Base-by-base conservation (phyloP, 768 basidiomycete genomes). In the Cystobasidium onofrii region DNA sequence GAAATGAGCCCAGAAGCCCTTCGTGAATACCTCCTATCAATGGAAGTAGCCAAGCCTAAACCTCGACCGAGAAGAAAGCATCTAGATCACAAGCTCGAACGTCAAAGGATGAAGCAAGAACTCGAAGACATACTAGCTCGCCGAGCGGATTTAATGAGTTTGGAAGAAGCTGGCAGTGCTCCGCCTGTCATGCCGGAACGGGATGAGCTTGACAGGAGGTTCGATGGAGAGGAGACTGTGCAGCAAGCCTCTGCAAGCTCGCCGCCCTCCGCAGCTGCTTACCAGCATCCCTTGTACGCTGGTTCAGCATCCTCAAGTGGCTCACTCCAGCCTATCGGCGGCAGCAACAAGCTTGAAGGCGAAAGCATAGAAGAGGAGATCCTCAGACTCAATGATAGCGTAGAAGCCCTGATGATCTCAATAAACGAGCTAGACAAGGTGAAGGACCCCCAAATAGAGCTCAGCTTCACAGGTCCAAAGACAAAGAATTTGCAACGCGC, bases 381-480 rank as follows among this genome's bases (percentile, higher is more conserved):
- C 7, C 9, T 1, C n/a, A 9, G 25, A 20, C 69, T 71, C 54
- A 36, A 55, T 27, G n/a, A 55, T 10, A 10, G n/a, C 36, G 29
- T 41, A 39, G 69, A 71, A 44, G 29, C 4, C 33, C 12, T 60
- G 20, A 60, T 60, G 57, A 23, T 60, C 3, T 34, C 25, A 29
- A 34, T 60, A 12, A 60, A 29, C 23, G 57, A 60, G 15, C 39
- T 64, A 20, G 63, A 64, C 13, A 46, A 27, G 18, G 17, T 64
- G 2, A 64, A 39, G 23, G 69, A 46, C 9, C 69, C 69, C 1
- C 50, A 52, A n/a, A 64, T 64, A 27, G 36, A 39, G n/a, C 55
- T 61, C 9, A 60, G 52, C n/a, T 39, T 57, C 31, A 23, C 34
- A n/a, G 33, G 29, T 36, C 33, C 54, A 1, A 71, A 60, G 34